Base-by-base conservation (phyloP, 2,329 filamentous ascomycete species). In the Endocalyx cinctus region DNA sequence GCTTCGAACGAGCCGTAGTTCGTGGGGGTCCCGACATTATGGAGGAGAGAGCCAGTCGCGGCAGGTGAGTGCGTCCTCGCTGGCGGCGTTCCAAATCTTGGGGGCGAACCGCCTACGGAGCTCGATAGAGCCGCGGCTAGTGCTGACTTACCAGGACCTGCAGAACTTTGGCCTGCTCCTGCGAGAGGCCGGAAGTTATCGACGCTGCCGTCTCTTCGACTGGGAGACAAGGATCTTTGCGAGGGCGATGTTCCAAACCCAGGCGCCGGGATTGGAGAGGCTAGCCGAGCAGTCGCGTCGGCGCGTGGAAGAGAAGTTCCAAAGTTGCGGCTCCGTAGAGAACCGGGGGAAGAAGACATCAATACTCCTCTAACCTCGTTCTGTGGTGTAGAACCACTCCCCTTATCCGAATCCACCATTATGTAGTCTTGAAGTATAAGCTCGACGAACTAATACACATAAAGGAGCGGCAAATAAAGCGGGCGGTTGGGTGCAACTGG, bases 1-100 rank as follows among this genome's bases (percentile, higher is more conserved):
- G 77, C 77, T 43, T 92, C 86, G 50, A 94, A 88, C 8, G 88
- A 95, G 33, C 88, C 90, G 59, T 92, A 94, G 51, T 83, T 85
- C 41, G 82, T 84, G 17, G 78, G 77, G 4, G 79, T 74, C 10
- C 66, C 61, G 38, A 72, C 65, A 41, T 68, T 60, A 16, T 63
- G 64, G 27, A 58, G 58, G 41, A 62, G 55, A 39, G 71, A 52
- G 41, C 69, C 51, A 36, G 70, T 60, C 30, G 66, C 60, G 17
- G 66, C 60, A 25, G 82, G 82, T 28, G 82, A 84, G 27, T 70
- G 63, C 25, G 78, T 59, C 36, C 77, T 64, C 18, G 66, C 66
- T 8, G 79, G 72, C 31, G 79, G 79, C 3, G 79, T 84, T 30
- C 82, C 83, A 45, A 82, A 78, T 28, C 79, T 73, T 25, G 83